phyloP scores from a whole-genome alignment of 208 protist species.

The Lotmaria passim region DNA sequence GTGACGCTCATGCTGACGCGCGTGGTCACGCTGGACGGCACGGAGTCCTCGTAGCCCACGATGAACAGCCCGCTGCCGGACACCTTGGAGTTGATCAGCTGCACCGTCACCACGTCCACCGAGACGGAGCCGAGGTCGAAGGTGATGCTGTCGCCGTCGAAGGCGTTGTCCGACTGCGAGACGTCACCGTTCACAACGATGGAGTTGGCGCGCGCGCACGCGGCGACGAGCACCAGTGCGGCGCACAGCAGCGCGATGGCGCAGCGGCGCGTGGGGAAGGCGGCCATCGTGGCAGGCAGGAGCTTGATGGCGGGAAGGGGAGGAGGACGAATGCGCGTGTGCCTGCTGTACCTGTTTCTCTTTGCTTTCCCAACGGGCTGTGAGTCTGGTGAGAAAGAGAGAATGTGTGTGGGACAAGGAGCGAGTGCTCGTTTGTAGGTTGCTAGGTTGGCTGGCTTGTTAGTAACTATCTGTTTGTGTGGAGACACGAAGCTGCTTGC shows the following conservation, averaged over 20 bases:
- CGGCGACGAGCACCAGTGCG: conserved; percentile 25
- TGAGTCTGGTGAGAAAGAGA: not conserved
- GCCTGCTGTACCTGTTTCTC: too few species aligned
- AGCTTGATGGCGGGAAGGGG: too few species aligned
- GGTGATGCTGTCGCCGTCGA: conserved; percentile 19
- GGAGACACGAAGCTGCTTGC: too few species aligned
- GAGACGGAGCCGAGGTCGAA: conserved; percentile 13
- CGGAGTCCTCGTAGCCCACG: not conserved
- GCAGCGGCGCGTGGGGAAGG: conserved; percentile 11
- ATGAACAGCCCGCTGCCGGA: conserved; percentile 20
- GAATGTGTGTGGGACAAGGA: too few species aligned
- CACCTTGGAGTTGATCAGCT: conserved; percentile 24
- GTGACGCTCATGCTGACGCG: conserved; percentile 23
- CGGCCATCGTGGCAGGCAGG: not conserved
- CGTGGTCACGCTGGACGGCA: not conserved
- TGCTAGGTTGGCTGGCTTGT: too few species aligned
- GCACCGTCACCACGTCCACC: conserved; percentile 18
- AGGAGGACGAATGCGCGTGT: too few species aligned
- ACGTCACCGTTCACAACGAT: conserved; percentile 2
- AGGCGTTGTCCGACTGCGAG: conserved; percentile 5
- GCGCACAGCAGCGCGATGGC: conserved; percentile 25
- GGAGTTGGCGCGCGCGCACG: conserved; percentile 14
- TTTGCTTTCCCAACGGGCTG: not conserved
- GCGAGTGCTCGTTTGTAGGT: too few species aligned
- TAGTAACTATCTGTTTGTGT: too few species aligned